Evolutionary conservation across 371 early-diverging fungal species (phyloP).

Genomic region (Parasitella parasitica): DNA sequence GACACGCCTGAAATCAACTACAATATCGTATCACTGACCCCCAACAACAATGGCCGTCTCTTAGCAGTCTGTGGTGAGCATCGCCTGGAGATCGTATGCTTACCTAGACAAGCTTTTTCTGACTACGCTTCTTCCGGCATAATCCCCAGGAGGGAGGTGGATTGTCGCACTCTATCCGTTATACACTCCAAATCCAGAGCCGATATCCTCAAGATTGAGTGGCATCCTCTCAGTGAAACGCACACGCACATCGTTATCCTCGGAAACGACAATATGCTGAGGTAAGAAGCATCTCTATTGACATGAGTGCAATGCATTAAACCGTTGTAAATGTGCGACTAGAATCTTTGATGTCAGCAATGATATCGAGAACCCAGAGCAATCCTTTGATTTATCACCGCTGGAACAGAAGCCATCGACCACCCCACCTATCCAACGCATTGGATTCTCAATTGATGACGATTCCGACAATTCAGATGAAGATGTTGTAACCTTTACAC

Average conservation of each 20-base stretch:
- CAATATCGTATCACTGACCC: conserved; percentile 24
- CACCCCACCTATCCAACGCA: neutral
- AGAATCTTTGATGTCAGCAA: conserved; percentile 45
- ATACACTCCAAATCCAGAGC: conserved; percentile 11
- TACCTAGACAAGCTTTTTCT: conserved; percentile 26
- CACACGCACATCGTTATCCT: conserved; percentile 40
- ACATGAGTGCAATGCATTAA: too few relatives aligned
- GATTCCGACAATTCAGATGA: conserved; percentile 37
- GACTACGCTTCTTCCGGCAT: neutral
- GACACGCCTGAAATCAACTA: conserved; percentile 42
- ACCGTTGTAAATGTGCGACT: too few relatives aligned
- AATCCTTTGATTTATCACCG: conserved; percentile 44
- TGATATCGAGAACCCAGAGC: conserved; percentile 43
- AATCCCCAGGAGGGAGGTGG: conserved; percentile 12
- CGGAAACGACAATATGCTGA: conserved; percentile 30
- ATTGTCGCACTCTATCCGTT: conserved; percentile 32
- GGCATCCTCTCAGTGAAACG: conserved; percentile 52
- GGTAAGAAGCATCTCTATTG: too few relatives aligned
- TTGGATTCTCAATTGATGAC: conserved; percentile 29
- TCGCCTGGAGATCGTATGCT: conserved; percentile 27
- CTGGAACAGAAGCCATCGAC: conserved; percentile 2
- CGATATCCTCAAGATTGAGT: conserved; percentile 30
- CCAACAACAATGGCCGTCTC: conserved; percentile 33
- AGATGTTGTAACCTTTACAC: conserved; percentile 41
- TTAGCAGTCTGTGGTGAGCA: conserved; percentile 34